A percentile compares a stretch with the other conserved stretches of the same genome.
Evolutionary conservation across 2,329 filamentous ascomycete genomes (phyloP).

Genomic region (Trichoderma afroharzianum): DNA sequence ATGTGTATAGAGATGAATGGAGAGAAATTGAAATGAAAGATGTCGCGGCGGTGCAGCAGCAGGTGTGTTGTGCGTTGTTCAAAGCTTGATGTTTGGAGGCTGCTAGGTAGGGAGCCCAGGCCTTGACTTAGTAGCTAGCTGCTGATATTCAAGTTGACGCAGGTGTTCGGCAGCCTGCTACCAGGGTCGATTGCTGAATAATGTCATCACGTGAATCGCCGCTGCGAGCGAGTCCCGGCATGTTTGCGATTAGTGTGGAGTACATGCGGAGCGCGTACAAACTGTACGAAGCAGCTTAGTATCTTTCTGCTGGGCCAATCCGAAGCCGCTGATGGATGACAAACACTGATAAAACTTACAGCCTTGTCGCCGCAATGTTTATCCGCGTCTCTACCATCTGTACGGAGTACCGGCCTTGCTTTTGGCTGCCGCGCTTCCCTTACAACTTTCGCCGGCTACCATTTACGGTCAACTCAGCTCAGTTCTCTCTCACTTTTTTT

Average conservation of each 20-base stretch:
- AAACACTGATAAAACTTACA: not conserved
- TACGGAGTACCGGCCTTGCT: not conserved
- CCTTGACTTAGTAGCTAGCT: conserved; percentile 14
- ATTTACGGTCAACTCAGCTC: conserved; percentile 15
- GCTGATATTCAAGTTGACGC: conserved; percentile 18
- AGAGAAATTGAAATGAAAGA: not conserved
- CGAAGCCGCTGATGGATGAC: not conserved
- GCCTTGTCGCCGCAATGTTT: conserved; percentile 28
- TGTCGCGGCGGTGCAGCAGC: not conserved
- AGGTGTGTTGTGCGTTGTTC: not conserved
- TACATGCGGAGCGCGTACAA: not conserved
- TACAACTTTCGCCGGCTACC: conserved; percentile 18
- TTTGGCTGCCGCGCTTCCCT: conserved; percentile 21
- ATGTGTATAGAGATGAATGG: not conserved
- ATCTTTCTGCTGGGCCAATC: not conserved
- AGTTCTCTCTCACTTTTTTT: conserved; percentile 18
- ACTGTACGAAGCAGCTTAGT: not conserved
- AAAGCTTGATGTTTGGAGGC: not conserved
- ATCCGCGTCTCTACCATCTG: conserved; percentile 22
- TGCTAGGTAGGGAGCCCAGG: not conserved
- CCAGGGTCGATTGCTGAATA: conserved; percentile 9
- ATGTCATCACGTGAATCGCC: conserved; percentile 4
- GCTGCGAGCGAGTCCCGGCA: not conserved
- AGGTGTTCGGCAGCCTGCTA: conserved; percentile 20
- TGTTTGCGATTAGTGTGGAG: not conserved